Conservation (phyloP, 257 asterid genomes). For the Rubia yunnanensis region DNA sequence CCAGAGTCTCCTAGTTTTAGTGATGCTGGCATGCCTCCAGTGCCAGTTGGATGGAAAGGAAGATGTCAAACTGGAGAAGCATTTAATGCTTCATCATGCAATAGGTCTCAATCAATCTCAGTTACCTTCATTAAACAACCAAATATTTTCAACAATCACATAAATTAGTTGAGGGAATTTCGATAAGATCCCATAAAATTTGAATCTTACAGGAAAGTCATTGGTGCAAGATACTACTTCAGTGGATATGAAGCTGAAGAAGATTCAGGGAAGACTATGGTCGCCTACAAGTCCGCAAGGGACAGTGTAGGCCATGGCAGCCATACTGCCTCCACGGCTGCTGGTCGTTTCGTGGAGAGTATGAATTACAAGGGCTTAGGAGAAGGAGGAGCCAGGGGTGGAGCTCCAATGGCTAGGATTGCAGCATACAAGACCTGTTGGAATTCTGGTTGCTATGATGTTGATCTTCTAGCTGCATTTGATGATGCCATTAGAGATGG, state of each 20-base stretch:
- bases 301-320: slow-evolving; percentile 87
- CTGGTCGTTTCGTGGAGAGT: slow-evolving; percentile 67
- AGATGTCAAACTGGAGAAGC: slow-evolving; percentile 79
- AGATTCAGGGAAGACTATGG: slow-evolving; percentile 30
- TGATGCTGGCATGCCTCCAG: slow-evolving; percentile 77
- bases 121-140: slow-evolving; percentile 7
- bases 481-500: slow-evolving; percentile 91
- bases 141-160: no score
- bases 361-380: slow-evolving; percentile 82
- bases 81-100: slow-evolving; percentile 72
- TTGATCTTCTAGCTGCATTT: slow-evolving; percentile 84
- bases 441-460: slow-evolving; percentile 81
- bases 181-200: neutral
- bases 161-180: neutral
- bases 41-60: slow-evolving; percentile 87
- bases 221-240: slow-evolving; percentile 89
- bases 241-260: slow-evolving; percentile 76
- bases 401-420: slow-evolving; percentile 85
- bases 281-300: slow-evolving; percentile 57
- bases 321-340: slow-evolving; percentile 92
- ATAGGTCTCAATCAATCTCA: slow-evolving; percentile 44
- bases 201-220: slow-evolving; percentile 54
- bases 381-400: slow-evolving; percentile 87
- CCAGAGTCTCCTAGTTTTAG: slow-evolving; percentile 88
- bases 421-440: slow-evolving; percentile 88